A percentile compares a stretch with the other conserved stretches of the same genome.
Conservation (phyloP, 768 basidiomycete genomes). For the Naganishia vishniacii region DNA sequence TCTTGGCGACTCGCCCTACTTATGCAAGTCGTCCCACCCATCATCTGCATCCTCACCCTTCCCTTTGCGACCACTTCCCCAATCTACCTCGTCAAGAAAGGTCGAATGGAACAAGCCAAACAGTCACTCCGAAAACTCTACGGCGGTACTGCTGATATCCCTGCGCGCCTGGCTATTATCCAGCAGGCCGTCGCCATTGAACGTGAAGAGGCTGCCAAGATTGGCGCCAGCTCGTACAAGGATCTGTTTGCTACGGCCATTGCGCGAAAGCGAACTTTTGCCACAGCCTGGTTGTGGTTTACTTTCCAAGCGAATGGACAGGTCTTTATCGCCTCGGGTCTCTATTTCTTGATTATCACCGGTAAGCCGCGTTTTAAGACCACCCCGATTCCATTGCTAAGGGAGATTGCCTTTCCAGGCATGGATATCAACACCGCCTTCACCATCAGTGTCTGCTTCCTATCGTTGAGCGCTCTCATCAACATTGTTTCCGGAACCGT, state of each 20-base stretch:
- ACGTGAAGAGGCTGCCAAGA: slow-evolving; percentile 11
- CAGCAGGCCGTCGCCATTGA: slow-evolving; percentile 27
- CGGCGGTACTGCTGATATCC: slow-evolving; percentile 22
- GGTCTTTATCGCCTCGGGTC: slow-evolving; percentile 19
- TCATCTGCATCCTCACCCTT: slow-evolving; percentile 10
- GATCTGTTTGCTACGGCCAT: slow-evolving; percentile 21
- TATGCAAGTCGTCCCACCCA: slow-evolving; percentile 23
- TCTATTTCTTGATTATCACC: slow-evolving; percentile 25
- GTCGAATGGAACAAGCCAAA: slow-evolving; percentile 14
- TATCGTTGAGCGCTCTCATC: slow-evolving; percentile 14
- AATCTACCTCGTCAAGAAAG: slow-evolving; percentile 25
- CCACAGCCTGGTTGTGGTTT: slow-evolving; percentile 18
- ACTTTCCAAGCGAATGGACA: slow-evolving; percentile 16
- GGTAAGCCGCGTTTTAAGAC: not conserved
- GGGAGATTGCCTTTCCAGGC: not conserved
- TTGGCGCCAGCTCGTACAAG: slow-evolving; percentile 14
- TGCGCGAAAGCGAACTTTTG: slow-evolving; percentile 17
- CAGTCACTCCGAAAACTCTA: slow-evolving; percentile 19
- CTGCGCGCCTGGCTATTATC: slow-evolving; percentile 22
- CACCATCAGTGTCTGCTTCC: slow-evolving; percentile 21
- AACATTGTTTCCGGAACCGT: slow-evolving; percentile 16
- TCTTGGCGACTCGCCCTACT: slow-evolving; percentile 27
- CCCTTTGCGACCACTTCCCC: slow-evolving; percentile 25
- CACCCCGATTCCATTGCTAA: not conserved
- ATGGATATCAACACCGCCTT: slow-evolving; percentile 20